phyloP scores from a whole-genome alignment of 306 rosid species.

The Prunus davidiana region DNA sequence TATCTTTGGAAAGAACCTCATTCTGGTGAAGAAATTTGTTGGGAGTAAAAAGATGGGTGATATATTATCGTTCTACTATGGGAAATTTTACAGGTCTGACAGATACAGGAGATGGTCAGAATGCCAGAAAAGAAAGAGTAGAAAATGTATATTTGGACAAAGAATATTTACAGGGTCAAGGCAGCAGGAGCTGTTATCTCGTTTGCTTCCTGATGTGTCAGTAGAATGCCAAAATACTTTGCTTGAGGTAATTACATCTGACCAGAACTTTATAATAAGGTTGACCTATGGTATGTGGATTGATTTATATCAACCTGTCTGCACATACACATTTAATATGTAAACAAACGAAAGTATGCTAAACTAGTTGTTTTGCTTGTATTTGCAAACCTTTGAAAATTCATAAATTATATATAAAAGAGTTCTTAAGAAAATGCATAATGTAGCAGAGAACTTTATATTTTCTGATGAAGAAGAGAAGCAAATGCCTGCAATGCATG shows the following conservation, averaged over 20 bases:
- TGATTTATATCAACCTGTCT: background rate
- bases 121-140: slow-evolving; percentile 62
- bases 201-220: slow-evolving; percentile 48
- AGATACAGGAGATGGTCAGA: slow-evolving; percentile 71
- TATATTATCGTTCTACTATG: slow-evolving; percentile 79
- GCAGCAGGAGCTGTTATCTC: slow-evolving; percentile 78
- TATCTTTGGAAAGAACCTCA: slow-evolving; percentile 81
- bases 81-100: slow-evolving; percentile 67
- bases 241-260: slow-evolving; percentile 49
- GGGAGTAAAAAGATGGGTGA: slow-evolving; percentile 69
- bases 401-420: background rate
- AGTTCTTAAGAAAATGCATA: background rate
- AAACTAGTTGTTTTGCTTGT: background rate
- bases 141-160: slow-evolving; percentile 61
- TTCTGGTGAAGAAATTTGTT: slow-evolving; percentile 60
- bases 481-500: no score
- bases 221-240: slow-evolving; percentile 47
- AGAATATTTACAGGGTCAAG: slow-evolving; percentile 76
- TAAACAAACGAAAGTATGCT: background rate
- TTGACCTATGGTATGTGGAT: background rate
- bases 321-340: background rate
- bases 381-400: background rate
- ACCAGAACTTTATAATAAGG: slow-evolving; percentile 8
- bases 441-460: background rate
- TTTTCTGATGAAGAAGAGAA: background rate